Evolutionary conservation across 192 early-diverging fungal genomes (phyloP).

Genomic region (Obelidium mucronatum): DNA sequence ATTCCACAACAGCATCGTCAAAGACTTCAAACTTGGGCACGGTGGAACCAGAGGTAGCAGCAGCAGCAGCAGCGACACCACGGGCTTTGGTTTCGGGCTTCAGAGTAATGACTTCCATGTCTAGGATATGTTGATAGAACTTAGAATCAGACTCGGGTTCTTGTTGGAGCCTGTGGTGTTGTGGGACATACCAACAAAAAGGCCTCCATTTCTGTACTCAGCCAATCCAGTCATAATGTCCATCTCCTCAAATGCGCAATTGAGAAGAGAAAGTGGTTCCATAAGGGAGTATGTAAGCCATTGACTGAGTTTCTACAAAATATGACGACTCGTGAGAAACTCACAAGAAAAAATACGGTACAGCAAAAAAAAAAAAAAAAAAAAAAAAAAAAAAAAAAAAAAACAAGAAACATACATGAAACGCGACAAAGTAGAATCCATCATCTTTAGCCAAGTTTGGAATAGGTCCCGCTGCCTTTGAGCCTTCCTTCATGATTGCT

Average conservation of each 20-base stretch:
- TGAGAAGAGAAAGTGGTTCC: slow-evolving; percentile 71
- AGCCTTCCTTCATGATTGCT: slow-evolving; percentile 10
- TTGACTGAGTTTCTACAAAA: slow-evolving; percentile 85
- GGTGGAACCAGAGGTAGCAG: slow-evolving; percentile 23
- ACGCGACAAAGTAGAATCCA: slow-evolving; percentile 5
- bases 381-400: not conserved
- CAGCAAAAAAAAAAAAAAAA: no score
- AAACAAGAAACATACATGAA: slow-evolving; percentile 1
- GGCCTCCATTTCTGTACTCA: slow-evolving; percentile 67
- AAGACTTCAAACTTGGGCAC: slow-evolving; percentile 77
- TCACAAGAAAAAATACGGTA: slow-evolving; percentile 8
- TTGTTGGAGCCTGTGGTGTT: not conserved
- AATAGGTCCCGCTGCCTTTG: not conserved
- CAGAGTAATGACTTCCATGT: slow-evolving; percentile 75
- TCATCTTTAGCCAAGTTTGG: not conserved
- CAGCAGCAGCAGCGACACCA: slow-evolving; percentile 37
- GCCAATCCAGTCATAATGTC: slow-evolving; percentile 81
- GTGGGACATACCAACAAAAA: slow-evolving; percentile 64
- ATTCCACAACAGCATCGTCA: slow-evolving; percentile 90
- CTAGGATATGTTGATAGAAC: slow-evolving; percentile 30
- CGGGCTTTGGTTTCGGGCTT: slow-evolving; percentile 22
- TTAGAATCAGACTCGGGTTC: no score
- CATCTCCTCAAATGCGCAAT: slow-evolving; percentile 57
- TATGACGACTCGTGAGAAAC: slow-evolving; percentile 74
- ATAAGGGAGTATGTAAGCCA: slow-evolving; percentile 95